phyloP scores from a whole-genome alignment of 2,329 filamentous ascomycete genomes.

The Leptographium flavum region DNA sequence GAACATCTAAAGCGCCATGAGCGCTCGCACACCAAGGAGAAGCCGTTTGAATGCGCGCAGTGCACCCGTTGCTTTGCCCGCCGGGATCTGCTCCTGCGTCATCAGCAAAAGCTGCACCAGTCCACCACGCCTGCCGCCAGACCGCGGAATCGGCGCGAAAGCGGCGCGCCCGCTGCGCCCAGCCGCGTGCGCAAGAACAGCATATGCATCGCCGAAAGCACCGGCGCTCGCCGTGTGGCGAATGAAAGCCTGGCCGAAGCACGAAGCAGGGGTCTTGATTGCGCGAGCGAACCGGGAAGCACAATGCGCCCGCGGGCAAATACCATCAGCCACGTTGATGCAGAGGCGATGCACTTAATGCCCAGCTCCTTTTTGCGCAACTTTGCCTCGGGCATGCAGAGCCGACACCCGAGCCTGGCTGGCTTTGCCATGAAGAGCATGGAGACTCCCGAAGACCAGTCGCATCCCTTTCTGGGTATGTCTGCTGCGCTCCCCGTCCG shows the following conservation, averaged over 20 bases:
- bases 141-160: constrained; percentile 80
- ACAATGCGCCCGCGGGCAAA: constrained; percentile 81
- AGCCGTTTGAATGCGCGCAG: constrained; percentile 94
- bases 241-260: neutral
- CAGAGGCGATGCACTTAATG: constrained; percentile 58
- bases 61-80: constrained; percentile 91
- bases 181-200: constrained; percentile 87
- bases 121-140: constrained; percentile 76
- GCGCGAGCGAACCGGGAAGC: constrained; percentile 8
- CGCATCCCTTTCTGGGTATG: constrained; percentile 53
- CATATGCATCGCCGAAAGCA: constrained; percentile 41
- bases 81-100: constrained; percentile 76
- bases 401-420: constrained; percentile 60
- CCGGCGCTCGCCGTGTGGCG: constrained; percentile 15
- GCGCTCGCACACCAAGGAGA: constrained; percentile 96
- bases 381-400: constrained; percentile 38
- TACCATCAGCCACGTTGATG: constrained; percentile 89
- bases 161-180: constrained; percentile 57
- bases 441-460: constrained; percentile 26
- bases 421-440: constrained; percentile 46
- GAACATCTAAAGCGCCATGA: constrained; percentile 97
- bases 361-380: constrained; percentile 34
- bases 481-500: constrained; percentile 50
- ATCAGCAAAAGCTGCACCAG: constrained; percentile 98
- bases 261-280: neutral